Evolutionary conservation across 2,329 filamentous ascomycete species (phyloP), one percentile per base, ranked within the genome.

Genomic region (Pseudogymnoascus sp.): DNA sequence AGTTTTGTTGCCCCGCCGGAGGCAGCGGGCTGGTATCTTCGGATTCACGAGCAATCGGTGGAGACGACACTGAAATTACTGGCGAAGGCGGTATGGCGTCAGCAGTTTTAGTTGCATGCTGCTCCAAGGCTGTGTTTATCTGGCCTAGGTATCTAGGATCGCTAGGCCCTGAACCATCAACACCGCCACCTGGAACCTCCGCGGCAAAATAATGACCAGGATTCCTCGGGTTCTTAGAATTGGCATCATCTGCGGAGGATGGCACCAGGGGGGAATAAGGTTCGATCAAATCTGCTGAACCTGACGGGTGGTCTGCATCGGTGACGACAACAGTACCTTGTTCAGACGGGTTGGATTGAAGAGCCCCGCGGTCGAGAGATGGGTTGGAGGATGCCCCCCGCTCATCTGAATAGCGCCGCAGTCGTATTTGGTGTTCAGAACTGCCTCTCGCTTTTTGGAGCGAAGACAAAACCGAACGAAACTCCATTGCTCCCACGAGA

Each of bases 401-500:
- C n/a, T 88, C 84, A 66, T 90, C 87, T 0, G 88, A 90, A 71
- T 88, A 88, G 69, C 88, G 85, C 65, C 89, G 83, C 23, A 86
- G 76, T 67, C 86, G 82, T 65, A 96, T 86, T 1, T 87, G 83
- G 46, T 86, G 83, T 17, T 89, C 82, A 69, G 87, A 86, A 26
- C 90, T 84, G 67, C 91, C 95, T 71, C 90, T 85, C 63, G 91
- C 90, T 67, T 87, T 89, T 70, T 96, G 88, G 63, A 99, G 77
- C 2, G 92, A 92, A n/a, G 90, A 88, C 53, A 99, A 79, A 2
- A 96, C 88, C 2, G 93, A 93, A 69, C 93, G 85, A 70, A 99
- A 99, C 75, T 99, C 95, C 64, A 99, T 80, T 7, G 91, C 95
- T 46, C 95, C 95, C 3, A 99, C 88, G 56, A 99, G 79, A 78